Conservation (phyloP, 768 basidiomycete species). For the Trametes maxima region DNA sequence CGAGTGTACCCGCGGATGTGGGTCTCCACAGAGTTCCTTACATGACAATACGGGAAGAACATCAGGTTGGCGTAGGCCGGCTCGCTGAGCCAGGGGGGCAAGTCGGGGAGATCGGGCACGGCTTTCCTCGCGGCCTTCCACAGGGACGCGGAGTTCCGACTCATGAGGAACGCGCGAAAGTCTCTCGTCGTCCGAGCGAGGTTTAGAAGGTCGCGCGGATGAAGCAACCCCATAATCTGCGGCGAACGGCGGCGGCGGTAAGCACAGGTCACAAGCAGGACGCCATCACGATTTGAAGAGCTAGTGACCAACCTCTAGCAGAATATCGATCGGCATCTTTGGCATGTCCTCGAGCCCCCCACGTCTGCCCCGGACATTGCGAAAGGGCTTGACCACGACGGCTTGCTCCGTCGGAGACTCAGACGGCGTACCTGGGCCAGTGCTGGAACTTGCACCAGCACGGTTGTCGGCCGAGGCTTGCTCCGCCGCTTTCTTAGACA, state of each 20-base stretch:
- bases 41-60: constrained; percentile 14
- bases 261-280: neutral
- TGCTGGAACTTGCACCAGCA: neutral
- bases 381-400: neutral
- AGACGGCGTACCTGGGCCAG: neutral
- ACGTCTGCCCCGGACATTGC: neutral
- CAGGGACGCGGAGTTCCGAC: neutral
- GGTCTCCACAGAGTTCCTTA: neutral
- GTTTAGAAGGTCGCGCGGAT: constrained; percentile 14
- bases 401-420: neutral
- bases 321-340: constrained; percentile 16
- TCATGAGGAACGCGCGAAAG: constrained; percentile 12
- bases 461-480: neutral
- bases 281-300: neutral
- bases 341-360: constrained; percentile 10
- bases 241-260: too few relatives aligned
- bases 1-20: neutral
- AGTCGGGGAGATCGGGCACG: constrained; percentile 11
- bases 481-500: neutral
- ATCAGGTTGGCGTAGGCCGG: constrained; percentile 19
- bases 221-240: constrained; percentile 7
- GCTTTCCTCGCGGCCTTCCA: constrained; percentile 16
- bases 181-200: constrained; percentile 13
- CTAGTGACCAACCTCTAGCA: constrained; percentile 1
- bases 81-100: constrained; percentile 21